Evolutionary conservation across 306 rosid genomes (phyloP).

Genomic region (Senna tora): DNA sequence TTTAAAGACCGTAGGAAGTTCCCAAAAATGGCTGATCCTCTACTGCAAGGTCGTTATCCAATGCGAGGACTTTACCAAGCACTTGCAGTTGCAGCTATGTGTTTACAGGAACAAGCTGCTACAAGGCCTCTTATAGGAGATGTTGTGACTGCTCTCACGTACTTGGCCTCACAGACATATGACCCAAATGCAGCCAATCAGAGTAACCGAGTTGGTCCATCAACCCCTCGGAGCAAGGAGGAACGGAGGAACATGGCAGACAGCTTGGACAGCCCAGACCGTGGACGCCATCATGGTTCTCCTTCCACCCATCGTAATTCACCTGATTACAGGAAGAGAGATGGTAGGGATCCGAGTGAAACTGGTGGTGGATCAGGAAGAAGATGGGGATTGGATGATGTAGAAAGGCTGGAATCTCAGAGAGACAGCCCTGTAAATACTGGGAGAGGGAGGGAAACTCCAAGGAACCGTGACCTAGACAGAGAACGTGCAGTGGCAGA

Average conservation of each 20-base stretch:
- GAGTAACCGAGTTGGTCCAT: slow-evolving; percentile 67
- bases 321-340: slow-evolving; percentile 83
- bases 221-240: slow-evolving; percentile 81
- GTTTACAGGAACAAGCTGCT: slow-evolving; percentile 75
- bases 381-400: slow-evolving; percentile 79
- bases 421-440: slow-evolving; percentile 80
- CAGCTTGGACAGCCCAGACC: slow-evolving; percentile 78
- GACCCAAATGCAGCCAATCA: slow-evolving; percentile 62
- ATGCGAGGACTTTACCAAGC: slow-evolving; percentile 77
- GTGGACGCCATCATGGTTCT: slow-evolving; percentile 60
- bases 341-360: slow-evolving; percentile 64
- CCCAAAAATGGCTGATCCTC: slow-evolving; percentile 79
- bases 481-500: slow-evolving; percentile 97
- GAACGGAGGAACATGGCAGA: slow-evolving; percentile 72
- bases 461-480: slow-evolving; percentile 88
- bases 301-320: slow-evolving; percentile 78
- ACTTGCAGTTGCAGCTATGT: slow-evolving; percentile 90
- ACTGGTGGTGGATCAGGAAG: slow-evolving; percentile 71
- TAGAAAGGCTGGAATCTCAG: slow-evolving; percentile 75
- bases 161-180: slow-evolving; percentile 70
- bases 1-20: slow-evolving; percentile 69
- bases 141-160: slow-evolving; percentile 75
- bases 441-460: slow-evolving; percentile 81
- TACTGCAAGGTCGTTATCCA: slow-evolving; percentile 69
- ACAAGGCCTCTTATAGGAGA: slow-evolving; percentile 80